phyloP scores from a whole-genome alignment of 345 rosid genomes.

The Cochlearia excelsa region DNA sequence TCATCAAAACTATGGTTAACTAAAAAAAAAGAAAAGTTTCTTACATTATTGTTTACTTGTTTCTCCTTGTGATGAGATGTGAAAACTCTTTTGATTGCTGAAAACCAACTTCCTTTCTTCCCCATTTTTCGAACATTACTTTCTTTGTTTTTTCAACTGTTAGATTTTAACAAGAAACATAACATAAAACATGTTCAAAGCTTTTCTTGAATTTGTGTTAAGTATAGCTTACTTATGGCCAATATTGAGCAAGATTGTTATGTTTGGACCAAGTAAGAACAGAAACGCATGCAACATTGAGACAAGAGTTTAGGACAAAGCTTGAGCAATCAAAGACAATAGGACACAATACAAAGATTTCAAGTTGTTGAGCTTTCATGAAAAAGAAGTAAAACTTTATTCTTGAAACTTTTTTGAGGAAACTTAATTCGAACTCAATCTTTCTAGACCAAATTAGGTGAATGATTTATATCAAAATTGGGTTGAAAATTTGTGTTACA shows the following conservation, averaged over 20 bases:
- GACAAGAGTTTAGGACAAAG: slow-evolving; percentile 14
- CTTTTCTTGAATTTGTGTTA: slow-evolving; percentile 10
- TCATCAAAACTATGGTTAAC: neutral
- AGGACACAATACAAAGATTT: slow-evolving; percentile 27
- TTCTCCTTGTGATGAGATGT: slow-evolving; percentile 68
- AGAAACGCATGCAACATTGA: slow-evolving; percentile 3
- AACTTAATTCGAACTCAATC: slow-evolving; percentile 30
- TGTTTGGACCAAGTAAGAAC: no score
- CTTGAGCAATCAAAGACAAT: slow-evolving; percentile 18
- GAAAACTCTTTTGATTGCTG: slow-evolving; percentile 87
- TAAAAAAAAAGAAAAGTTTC: slow-evolving; percentile 25
- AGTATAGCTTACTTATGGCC: slow-evolving; percentile 11
- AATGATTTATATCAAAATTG: slow-evolving; percentile 3
- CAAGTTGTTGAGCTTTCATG: slow-evolving; percentile 34
- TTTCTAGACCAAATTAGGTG: slow-evolving; percentile 21
- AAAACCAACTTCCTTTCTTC: slow-evolving; percentile 92
- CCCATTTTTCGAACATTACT: slow-evolving; percentile 83
- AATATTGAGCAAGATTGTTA: neutral
- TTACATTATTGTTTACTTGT: slow-evolving; percentile 53
- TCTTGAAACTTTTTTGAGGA: slow-evolving; percentile 6
- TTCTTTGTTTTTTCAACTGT: slow-evolving; percentile 37
- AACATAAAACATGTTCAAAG: slow-evolving; percentile 11
- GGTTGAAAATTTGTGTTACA: neutral
- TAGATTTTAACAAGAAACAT: slow-evolving; percentile 15
- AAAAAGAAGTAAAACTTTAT: slow-evolving; percentile 13